These are phyloP conservation scores for Gymnopus androsaceus DNA, from an alignment of 1,284 basidiomycete genomes.

Conservation along the genomic window DNA sequence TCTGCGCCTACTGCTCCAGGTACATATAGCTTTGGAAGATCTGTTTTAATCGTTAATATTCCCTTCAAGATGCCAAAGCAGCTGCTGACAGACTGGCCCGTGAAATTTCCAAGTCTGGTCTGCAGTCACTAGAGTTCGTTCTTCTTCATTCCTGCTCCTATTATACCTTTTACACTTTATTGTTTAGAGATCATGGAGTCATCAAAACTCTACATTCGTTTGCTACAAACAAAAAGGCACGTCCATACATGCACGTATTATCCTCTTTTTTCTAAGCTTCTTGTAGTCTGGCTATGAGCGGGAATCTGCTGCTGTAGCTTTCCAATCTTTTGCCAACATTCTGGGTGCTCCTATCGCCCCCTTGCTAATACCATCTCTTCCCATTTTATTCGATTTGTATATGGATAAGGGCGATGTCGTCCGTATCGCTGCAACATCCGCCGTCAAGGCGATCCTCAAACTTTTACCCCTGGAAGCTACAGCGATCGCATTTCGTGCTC, in stretches of 20 bases:
- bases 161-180: constrained; percentile 14
- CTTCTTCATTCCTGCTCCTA: constrained; percentile 11
- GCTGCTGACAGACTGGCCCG: constrained; percentile 77
- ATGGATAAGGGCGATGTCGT: constrained; percentile 97
- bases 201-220: constrained; percentile 70
- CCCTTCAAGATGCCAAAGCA: constrained; percentile 68
- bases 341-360: constrained; percentile 80
- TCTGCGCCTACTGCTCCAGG: constrained; percentile 75
- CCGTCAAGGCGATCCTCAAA: constrained; percentile 86
- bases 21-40: constrained; percentile 31
- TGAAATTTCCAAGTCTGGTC: constrained; percentile 64
- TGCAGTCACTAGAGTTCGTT: constrained; percentile 63
- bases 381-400: constrained; percentile 82
- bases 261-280: not conserved
- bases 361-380: constrained; percentile 80
- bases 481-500: constrained; percentile 68
- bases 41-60: constrained; percentile 7
- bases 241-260: not conserved
- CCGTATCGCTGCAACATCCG: constrained; percentile 76
- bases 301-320: constrained; percentile 87
- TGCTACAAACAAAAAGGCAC: constrained; percentile 78
- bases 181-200: constrained; percentile 59
- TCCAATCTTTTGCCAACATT: constrained; percentile 75
- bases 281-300: constrained; percentile 79
- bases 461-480: constrained; percentile 85